Evolutionary conservation across 768 basidiomycete species (phyloP), one percentile per base, ranked within the genome.

Genomic region (Stropharia rugosoannulata): DNA sequence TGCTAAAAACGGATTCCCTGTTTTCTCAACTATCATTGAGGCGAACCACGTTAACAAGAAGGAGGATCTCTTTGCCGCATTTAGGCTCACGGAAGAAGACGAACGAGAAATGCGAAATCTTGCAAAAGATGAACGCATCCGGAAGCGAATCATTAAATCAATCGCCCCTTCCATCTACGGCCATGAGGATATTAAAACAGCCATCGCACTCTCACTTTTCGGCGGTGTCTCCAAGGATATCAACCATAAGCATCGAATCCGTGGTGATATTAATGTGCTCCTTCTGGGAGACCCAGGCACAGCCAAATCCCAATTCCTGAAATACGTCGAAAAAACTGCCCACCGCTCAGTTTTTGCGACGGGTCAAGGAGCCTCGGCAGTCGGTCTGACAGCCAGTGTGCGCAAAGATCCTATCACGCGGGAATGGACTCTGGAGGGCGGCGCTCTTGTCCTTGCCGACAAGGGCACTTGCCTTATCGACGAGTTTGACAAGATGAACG

Each of bases 401-500:
- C 87, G 97, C 51, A 98, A 97, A 72, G 97, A 99, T 66, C 95
- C 97, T 0, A 83, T 98, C 54, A 98, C 97, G 10, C 83, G 89
- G 16, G 97, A 98, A 73, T 99, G 97, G 97, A 98, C 97, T 2
- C 81, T 99, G 25, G 97, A 99, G 72, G 97, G 97, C 12, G 97
- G 97, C 8, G 97, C 97, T 2, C 79, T 99, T 9, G 97, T 99
- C n/a, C 79, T 99, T 16, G 97, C 97, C 2, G 97, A 99, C 74
- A 97, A 96, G 73, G 97, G 97, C 11, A 93, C 90, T 25, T 98
- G 97, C 67, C 77, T 98, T 37, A 99, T 99, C 62, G 97, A 99
- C 73, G 97, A 98, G 70, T 98, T 99, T 70, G 97, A 99, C 78
- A 99, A 99, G 79, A 99, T 99, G 97, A 98, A 98, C 73, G 97